Base-by-base conservation (phyloP, 2,329 filamentous ascomycete genomes). In the Westerdykella aurantiaca region DNA sequence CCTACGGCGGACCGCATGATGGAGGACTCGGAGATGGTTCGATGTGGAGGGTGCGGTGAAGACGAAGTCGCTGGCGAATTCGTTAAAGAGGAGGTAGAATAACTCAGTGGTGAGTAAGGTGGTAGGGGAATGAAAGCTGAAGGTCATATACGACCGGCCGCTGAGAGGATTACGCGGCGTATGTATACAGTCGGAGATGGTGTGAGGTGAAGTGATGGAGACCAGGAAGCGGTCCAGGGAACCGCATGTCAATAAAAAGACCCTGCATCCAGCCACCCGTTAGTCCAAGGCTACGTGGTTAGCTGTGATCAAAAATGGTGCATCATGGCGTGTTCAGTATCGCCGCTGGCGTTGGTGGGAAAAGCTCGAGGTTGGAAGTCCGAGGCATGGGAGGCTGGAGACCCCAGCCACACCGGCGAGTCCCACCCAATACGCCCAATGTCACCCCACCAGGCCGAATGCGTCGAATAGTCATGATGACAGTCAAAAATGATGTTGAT, bases 1-100 rank as follows among this genome's bases (percentile, higher is more conserved):
- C 63, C 64, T 44, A 72, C 48, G 37, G 61, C 51, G 44, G 61
- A 58, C 49, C 56, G 59, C 66, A 68, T 68, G 35, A 44, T 57
- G 55, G 33, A 9, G 33, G 41, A 39, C 49, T 52, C 46, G 50
- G 39, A 34, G 41, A 22, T 31, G 33, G 34, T 22, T 38, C 23
- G 38, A 41, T 16, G 39, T 25, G 39, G 14, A 46, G 41, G 7
- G 9, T 7, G 5, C 13, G n/a, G 33, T 35, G 42, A 23, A 39
- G 39, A 23, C 4, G 40, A 44, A 13, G 48, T 49, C 37, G 39
- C 23, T 40, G 25, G 7, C 25, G 25, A 16, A 18, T 14, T 35
- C 10, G n/a, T 14, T 16, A 11, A 14, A 35, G 17, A 13, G 9
- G n/a, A 16, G 33, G 33, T 35, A 35, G 33, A 3, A 12, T 9